phyloP scores from a whole-genome alignment of 208 protist species.

The Zelonia costaricensis region DNA sequence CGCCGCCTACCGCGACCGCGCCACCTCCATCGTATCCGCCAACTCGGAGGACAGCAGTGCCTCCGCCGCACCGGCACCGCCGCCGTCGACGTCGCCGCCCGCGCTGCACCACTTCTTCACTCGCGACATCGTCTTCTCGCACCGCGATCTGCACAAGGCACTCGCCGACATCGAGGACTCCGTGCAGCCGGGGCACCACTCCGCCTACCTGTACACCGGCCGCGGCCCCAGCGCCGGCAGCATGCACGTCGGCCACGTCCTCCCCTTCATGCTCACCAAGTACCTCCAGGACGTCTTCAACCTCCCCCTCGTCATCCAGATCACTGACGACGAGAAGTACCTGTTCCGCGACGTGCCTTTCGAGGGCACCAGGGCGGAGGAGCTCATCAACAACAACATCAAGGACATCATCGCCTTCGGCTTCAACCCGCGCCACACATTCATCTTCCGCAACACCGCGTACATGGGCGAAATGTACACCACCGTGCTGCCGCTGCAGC shows the following conservation, averaged over 20 bases:
- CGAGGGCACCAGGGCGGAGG: slow-evolving; percentile 68
- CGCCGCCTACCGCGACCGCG: slow-evolving; percentile 6
- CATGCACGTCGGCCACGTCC: slow-evolving; percentile 99
- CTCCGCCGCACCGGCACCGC: not conserved
- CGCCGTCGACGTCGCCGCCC: not conserved
- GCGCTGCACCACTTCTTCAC: slow-evolving; percentile 92
- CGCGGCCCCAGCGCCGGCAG: slow-evolving; percentile 96
- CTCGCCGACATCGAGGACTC: slow-evolving; percentile 88
- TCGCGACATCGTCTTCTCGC: slow-evolving; percentile 97
- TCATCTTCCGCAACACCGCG: slow-evolving; percentile 99
- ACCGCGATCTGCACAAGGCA: slow-evolving; percentile 95
- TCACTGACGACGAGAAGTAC: slow-evolving; percentile 99
- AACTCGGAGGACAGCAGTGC: not conserved
- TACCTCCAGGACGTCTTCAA: slow-evolving; percentile 98
- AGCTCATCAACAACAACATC: slow-evolving; percentile 94
- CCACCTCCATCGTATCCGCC: slow-evolving; percentile 10
- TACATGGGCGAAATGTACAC: slow-evolving; percentile 98
- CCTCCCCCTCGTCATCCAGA: slow-evolving; percentile 98
- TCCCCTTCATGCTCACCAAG: slow-evolving; percentile 99
- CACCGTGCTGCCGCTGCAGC: slow-evolving; percentile 94
- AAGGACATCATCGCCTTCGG: slow-evolving; percentile 99
- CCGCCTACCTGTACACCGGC: slow-evolving; percentile 99
- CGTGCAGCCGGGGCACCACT: slow-evolving; percentile 53
- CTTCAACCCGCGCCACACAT: slow-evolving; percentile 98
- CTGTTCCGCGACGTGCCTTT: slow-evolving; percentile 96